Conservation (phyloP, 257 asterid species). For the Penstemon newberryi region DNA sequence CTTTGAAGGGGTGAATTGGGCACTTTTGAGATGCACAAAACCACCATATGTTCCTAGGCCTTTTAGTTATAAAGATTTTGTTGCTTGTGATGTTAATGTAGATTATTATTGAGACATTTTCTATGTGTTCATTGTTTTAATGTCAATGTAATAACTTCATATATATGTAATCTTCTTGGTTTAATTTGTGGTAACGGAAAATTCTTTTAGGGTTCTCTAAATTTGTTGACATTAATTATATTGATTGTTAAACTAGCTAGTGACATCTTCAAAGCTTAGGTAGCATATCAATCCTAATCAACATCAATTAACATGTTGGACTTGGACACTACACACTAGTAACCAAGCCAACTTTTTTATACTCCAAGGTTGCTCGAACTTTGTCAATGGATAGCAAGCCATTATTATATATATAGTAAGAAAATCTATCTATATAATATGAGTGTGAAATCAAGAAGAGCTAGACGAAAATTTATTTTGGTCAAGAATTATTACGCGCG, state of each 20-base stretch:
- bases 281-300: not conserved
- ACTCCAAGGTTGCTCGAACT: no score
- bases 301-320: no score
- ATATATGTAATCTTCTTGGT: not conserved
- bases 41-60: constrained; percentile 64
- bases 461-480: no score
- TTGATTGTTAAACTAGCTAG: not conserved
- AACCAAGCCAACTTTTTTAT: no score
- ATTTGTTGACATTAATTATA: no score
- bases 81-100: constrained; percentile 39
- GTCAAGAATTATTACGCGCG: no score
- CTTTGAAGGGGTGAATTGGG: constrained; percentile 80
- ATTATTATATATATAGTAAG: no score
- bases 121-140: not conserved
- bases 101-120: constrained; percentile 39
- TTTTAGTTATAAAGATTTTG: constrained; percentile 28
- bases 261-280: not conserved
- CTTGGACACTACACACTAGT: no score
- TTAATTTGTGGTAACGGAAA: not conserved
- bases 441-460: no score
- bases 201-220: not conserved
- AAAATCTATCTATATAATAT: no score
- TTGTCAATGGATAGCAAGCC: no score
- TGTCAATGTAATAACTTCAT: no score
- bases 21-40: constrained; percentile 61